Evolutionary conservation across 225 moss, liverwort and hornwort species (phyloP).

Genomic region (Takakia lepidozioides): DNA sequence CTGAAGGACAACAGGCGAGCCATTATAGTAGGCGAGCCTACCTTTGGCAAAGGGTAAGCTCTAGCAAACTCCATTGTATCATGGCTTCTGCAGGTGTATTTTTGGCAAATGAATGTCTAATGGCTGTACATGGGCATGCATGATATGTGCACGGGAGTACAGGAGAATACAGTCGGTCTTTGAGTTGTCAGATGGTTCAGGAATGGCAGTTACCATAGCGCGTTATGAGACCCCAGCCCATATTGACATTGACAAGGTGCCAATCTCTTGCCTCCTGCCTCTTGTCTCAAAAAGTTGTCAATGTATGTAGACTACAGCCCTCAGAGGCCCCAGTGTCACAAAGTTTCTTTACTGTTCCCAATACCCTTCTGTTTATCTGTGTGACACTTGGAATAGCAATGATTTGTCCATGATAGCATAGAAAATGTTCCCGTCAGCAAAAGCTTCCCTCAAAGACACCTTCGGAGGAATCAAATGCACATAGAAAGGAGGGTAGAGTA

Average conservation of each 20-base stretch:
- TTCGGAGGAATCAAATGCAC: too few relatives aligned
- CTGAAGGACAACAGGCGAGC: constrained; percentile 96
- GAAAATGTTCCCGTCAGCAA: too few relatives aligned
- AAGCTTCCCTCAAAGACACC: too few relatives aligned
- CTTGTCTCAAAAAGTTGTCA: background rate
- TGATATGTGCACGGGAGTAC: constrained; percentile 5
- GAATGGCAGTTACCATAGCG: constrained; percentile 97
- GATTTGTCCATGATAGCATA: too few relatives aligned
- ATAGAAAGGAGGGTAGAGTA: too few relatives aligned
- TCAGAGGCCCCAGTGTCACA: background rate
- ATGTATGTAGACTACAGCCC: background rate
- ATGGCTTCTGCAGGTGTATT: too few relatives aligned
- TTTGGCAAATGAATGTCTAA: too few relatives aligned
- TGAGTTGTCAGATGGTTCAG: constrained; percentile 92
- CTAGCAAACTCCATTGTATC: background rate
- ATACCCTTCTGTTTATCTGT: too few relatives aligned
- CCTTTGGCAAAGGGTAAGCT: constrained; percentile 96
- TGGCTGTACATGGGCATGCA: too few relatives aligned
- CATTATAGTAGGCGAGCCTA: constrained; percentile 79
- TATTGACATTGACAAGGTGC: constrained; percentile 93
- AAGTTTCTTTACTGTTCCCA: background rate
- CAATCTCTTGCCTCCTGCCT: constrained; percentile 3
- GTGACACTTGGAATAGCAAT: too few relatives aligned
- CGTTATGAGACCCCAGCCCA: constrained; percentile 95
- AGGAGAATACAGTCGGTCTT: constrained; percentile 98